Percentiles rank a stretch among this genome's conserved stretches.
Evolutionary conservation across 2,329 filamentous ascomycete species (phyloP).

Genomic region (Calonectria leucothoes): DNA sequence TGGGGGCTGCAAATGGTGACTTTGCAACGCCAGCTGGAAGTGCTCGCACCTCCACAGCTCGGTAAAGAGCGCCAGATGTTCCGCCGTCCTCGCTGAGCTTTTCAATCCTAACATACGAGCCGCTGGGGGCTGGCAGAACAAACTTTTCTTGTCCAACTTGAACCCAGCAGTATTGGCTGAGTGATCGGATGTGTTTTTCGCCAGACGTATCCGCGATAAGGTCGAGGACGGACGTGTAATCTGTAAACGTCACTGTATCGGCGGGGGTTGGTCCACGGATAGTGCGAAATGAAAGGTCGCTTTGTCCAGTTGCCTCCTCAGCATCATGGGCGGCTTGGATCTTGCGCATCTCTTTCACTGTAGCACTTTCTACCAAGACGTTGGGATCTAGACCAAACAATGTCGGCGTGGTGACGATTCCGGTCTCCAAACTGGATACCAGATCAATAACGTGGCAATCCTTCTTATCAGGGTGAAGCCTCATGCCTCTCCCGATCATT

Average conservation of each 20-base stretch:
- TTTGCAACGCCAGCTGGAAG: conserved; percentile 58
- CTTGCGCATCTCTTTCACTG: conserved; percentile 69
- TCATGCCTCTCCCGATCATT: conserved; percentile 97
- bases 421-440: conserved; percentile 85
- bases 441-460: conserved; percentile 97
- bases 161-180: conserved; percentile 87
- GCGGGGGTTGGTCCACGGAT: conserved; percentile 31
- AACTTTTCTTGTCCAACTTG: conserved; percentile 77
- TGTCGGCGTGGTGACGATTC: conserved; percentile 90
- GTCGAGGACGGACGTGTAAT: conserved; percentile 93
- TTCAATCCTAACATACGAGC: conserved; percentile 70
- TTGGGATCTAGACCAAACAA: conserved; percentile 91
- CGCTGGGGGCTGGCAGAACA: conserved; percentile 74
- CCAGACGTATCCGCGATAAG: conserved; percentile 84
- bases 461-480: conserved; percentile 81
- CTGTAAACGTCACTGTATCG: conserved; percentile 79
- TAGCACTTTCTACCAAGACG: conserved; percentile 77
- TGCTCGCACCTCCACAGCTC: conserved; percentile 61
- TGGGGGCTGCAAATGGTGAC: conserved; percentile 75
- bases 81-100: conserved; percentile 42
- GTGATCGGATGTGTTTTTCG: conserved; percentile 80
- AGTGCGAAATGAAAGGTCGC: conserved; percentile 23
- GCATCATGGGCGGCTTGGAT: conserved; percentile 62
- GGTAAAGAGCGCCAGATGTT: conserved; percentile 48
- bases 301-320: conserved; percentile 47